Percentiles rank a stretch among this genome's conserved stretches.
Conservation (phyloP, 176 grass and related monocot genomes). For the Paspalum notatum region DNA sequence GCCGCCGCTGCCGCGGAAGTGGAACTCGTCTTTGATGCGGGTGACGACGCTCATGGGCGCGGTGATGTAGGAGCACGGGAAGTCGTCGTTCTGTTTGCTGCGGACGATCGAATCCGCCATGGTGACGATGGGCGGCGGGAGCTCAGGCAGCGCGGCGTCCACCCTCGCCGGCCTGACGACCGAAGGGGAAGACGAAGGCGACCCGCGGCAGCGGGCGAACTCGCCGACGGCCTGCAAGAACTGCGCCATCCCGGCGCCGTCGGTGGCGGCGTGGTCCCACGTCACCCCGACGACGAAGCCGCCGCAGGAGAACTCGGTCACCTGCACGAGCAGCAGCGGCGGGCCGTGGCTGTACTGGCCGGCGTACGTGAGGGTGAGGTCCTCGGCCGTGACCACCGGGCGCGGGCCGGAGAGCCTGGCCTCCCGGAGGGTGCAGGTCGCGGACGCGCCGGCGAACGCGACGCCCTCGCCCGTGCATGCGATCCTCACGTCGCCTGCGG, state of each 20-base stretch:
- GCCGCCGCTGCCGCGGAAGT: not conserved
- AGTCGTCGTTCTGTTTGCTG: not conserved
- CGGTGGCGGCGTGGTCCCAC: not conserved
- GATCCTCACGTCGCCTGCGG: not conserved
- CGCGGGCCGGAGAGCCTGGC: not conserved
- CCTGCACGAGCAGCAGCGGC: not conserved
- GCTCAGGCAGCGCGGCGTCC: not conserved
- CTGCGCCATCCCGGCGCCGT: conserved; percentile 13
- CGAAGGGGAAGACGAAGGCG: not conserved
- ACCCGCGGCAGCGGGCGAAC: not conserved
- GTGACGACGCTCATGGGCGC: not conserved
- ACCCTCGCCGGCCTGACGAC: not conserved
- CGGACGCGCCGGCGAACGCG: not conserved
- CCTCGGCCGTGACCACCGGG: not conserved
- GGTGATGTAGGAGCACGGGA: conserved; percentile 1
- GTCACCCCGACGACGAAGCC: conserved; percentile 16
- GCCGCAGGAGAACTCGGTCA: conserved; percentile 11
- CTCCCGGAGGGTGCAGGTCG: not conserved
- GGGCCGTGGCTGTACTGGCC: not conserved
- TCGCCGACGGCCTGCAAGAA: conserved; percentile 13
- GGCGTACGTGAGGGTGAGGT: not conserved
- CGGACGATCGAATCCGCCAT: not conserved
- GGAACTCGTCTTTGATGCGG: conserved; percentile 9
- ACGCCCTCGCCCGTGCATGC: conserved; percentile 3
- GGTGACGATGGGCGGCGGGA: not conserved